These are phyloP conservation scores for Scedosporium aurantiacum DNA, from an alignment of 2,329 filamentous ascomycete genomes.

Conservation along the genomic window DNA sequence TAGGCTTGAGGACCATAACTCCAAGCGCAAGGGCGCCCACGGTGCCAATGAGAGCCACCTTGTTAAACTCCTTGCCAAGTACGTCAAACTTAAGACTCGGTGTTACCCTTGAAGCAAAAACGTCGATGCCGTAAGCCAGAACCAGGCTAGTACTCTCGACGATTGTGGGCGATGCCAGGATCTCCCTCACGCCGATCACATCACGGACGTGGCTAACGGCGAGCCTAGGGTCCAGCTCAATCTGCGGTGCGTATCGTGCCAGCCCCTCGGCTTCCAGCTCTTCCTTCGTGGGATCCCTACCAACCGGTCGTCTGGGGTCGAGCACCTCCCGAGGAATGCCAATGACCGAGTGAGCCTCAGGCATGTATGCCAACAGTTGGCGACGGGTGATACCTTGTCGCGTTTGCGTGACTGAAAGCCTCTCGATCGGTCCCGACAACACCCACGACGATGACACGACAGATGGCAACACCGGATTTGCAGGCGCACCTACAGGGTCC, in stretches of 20 bases:
- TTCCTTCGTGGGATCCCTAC: constrained; percentile 66
- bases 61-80: constrained; percentile 87
- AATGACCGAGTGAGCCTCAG: constrained; percentile 61
- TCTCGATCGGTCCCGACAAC: constrained; percentile 65
- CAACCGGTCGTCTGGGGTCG: constrained; percentile 77
- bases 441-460: constrained; percentile 73
- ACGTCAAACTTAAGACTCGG: constrained; percentile 89
- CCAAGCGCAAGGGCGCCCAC: constrained; percentile 69
- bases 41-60: constrained; percentile 71
- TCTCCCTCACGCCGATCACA: constrained; percentile 60
- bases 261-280: constrained; percentile 76
- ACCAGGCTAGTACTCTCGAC: constrained; percentile 89
- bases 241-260: constrained; percentile 58
- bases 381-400: constrained; percentile 82
- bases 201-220: constrained; percentile 74
- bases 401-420: constrained; percentile 77
- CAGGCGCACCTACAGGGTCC: constrained; percentile 47
- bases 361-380: constrained; percentile 68
- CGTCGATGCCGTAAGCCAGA: constrained; percentile 76
- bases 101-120: constrained; percentile 78
- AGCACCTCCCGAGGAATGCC: constrained; percentile 69
- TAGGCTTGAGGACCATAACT: constrained; percentile 67
- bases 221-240: constrained; percentile 76
- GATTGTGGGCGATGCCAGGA: constrained; percentile 65
- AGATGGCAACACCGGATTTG: constrained; percentile 52